A percentile compares a stretch with the other conserved stretches of the same genome.
These are phyloP conservation scores for Prunella vulgaris DNA, from an alignment of 257 asterid species.

Conservation along the genomic window DNA sequence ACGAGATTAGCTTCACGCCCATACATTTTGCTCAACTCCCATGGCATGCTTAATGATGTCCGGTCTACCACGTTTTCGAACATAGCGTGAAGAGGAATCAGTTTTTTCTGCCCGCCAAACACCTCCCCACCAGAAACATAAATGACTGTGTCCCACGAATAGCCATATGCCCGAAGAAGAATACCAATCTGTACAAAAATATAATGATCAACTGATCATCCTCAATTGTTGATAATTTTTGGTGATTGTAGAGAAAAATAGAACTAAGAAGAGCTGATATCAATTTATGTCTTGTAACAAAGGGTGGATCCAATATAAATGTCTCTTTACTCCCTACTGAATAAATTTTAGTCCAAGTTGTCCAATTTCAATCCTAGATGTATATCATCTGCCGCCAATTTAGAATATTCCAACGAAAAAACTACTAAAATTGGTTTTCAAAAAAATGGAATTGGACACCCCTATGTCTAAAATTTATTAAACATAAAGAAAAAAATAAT, in stretches of 20 bases:
- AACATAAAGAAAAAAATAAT: too few species aligned
- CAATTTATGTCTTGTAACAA: too few species aligned
- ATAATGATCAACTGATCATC: not conserved
- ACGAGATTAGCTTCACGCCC: conserved; percentile 84
- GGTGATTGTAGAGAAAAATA: not conserved
- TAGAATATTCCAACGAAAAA: too few species aligned
- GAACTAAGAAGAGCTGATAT: not conserved
- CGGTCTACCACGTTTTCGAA: conserved; percentile 90
- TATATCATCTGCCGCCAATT: too few species aligned
- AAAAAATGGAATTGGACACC: too few species aligned
- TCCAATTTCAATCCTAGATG: too few species aligned
- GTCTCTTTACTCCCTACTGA: too few species aligned
- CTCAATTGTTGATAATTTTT: not conserved
- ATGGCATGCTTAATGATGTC: conserved; percentile 69
- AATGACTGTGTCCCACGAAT: conserved; percentile 76
- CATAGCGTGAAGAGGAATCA: conserved; percentile 91
- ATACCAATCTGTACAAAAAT: conserved; percentile 63
- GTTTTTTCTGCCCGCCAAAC: conserved; percentile 93
- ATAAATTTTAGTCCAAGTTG: too few species aligned
- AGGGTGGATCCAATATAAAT: too few species aligned
- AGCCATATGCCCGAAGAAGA: conserved; percentile 91
- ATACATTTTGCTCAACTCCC: conserved; percentile 69
- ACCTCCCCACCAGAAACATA: conserved; percentile 92
- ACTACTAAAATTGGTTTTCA: too few species aligned
- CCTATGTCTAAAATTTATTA: too few species aligned